Base-by-base conservation (phyloP, 768 basidiomycete genomes). In the Rubroboletus pulcherrimus region DNA sequence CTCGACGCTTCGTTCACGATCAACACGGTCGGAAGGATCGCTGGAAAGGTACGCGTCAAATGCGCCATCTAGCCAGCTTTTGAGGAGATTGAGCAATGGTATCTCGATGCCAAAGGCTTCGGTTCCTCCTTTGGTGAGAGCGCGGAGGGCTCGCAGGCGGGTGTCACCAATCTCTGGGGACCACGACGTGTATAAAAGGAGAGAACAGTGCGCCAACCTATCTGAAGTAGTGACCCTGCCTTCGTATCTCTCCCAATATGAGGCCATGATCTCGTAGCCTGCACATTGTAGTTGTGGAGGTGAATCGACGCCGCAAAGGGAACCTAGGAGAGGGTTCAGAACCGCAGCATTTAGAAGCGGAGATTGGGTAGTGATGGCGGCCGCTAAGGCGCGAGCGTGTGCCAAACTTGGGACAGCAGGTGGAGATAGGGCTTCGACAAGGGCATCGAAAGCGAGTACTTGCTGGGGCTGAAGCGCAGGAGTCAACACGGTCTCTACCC, bases 201-300 rank as follows among this genome's bases (percentile, higher is more conserved):
- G 72, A 15, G 84, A 80, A 50, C 90, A 82, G 56, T 84, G 85
- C 0, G 83, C 75, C 10, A 87, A 69, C 29, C 83, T 76, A 55
- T 91, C 88, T 1, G 82, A 74, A 2, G 82, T 84, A 2, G 73
- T 71, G 21, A 83, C 71, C 21, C 65, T 62, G 21, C 74, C 63
- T 50, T 84, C 82, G 21, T 70, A 74, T 64, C 84, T 83, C 63
- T 87, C 82, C 73, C 82, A 84, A 66, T 85, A 91, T 3, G 85
- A 78, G 14, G 85, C 75, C 49, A 91, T 75, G 57, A 90, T 82
- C 54, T 91, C 89, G 60, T 78, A 89, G 1, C 89, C 90, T 0
- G 83, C 79, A 8, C 80, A 80, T 63, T 89, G 87, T 5, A 91
- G 58, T 0, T 82, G 71, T 0, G 76, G 57, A 1, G 87, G 86